These are phyloP conservation scores for Oryza meyeriana DNA, from an alignment of 176 grass and related monocot species.

Conservation along the genomic window DNA sequence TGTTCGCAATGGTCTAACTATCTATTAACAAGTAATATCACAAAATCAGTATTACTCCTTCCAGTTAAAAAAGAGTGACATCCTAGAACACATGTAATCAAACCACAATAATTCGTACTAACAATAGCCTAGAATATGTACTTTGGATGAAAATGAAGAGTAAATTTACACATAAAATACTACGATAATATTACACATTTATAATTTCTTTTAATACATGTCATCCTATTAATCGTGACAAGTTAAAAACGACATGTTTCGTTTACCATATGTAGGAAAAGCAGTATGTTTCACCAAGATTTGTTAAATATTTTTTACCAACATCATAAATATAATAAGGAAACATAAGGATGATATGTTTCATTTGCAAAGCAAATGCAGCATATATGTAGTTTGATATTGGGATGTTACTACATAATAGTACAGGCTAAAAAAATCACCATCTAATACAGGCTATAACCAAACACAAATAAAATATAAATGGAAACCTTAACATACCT, in stretches of 20 bases:
- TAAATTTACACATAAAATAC: background rate
- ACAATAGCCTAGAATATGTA: background rate
- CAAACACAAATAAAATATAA: conserved; percentile 16
- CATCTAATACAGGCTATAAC: background rate
- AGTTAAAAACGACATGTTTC: background rate
- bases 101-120: background rate
- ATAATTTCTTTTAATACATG: background rate
- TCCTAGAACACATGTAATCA: background rate
- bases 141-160: background rate
- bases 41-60: background rate
- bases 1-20: background rate
- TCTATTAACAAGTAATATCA: background rate
- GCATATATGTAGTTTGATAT: background rate
- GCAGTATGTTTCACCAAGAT: background rate
- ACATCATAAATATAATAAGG: background rate
- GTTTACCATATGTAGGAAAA: background rate
- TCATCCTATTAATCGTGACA: background rate
- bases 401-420: background rate
- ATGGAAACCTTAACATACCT: conserved; percentile 20
- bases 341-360: background rate
- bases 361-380: background rate
- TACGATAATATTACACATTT: background rate
- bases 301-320: background rate
- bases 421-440: background rate
- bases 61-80: background rate